phyloP scores from a whole-genome alignment of 805 yeast genomes.

The Metschnikowia similis region DNA sequence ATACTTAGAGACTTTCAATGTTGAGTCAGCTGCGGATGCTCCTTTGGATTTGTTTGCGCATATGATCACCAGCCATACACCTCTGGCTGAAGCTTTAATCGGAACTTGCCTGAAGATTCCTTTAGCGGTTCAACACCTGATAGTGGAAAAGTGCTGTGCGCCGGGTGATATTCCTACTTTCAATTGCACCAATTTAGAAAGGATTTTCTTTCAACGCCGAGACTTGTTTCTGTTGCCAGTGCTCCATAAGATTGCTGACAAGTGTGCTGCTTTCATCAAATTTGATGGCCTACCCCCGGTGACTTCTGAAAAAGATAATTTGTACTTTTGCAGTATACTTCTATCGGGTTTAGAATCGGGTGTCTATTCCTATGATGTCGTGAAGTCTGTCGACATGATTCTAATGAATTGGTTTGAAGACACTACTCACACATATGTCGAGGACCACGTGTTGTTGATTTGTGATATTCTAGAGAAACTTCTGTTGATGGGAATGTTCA shows the following conservation, averaged over 20 bases:
- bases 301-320: background rate
- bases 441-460: background rate
- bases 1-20: background rate
- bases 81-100: background rate
- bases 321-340: background rate
- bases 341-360: background rate
- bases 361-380: background rate
- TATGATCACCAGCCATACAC: background rate
- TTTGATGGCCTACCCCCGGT: constrained; percentile 1
- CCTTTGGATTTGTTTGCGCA: background rate
- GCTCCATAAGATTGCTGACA: background rate
- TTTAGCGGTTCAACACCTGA: background rate
- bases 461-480: constrained; percentile 1
- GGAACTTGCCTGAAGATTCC: background rate
- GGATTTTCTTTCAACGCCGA: background rate
- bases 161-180: background rate
- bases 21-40: background rate
- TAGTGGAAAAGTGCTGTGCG: background rate
- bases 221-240: background rate
- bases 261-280: constrained; percentile 1
- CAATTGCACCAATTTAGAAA: background rate
- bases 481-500: constrained; percentile 6
- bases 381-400: background rate
- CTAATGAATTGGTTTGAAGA: constrained; percentile 3
- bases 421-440: background rate